Evolutionary conservation across 768 basidiomycete genomes (phyloP), one percentile per base, ranked within the genome.

Genomic region (Tulasnella calospora): DNA sequence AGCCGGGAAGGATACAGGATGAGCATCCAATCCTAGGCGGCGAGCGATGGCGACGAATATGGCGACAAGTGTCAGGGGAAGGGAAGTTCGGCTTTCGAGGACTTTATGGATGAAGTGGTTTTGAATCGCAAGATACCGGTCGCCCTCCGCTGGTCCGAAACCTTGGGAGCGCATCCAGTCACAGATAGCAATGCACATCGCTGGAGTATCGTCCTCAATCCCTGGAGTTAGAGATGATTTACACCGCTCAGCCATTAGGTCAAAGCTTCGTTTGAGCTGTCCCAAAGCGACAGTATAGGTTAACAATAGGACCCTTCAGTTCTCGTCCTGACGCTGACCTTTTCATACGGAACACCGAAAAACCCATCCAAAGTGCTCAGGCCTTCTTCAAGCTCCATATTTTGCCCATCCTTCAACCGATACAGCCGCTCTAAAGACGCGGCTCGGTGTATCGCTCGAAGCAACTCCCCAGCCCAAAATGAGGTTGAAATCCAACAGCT

Each of bases 81-180:
- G 86, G 0, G 89, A 88, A 33, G 83, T 82, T 77, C 86, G 89
- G 0, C 86, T 85, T 1, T 84, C 85, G 30, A 92, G 85, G 81
- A 91, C 90, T 76, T 84, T 82, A 80, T 91, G 90, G 23, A 91
- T 90, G 79, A 90, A 91, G 71, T 88, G 87, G 79, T 89, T 88
- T 73, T 85, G 81, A n/a, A 89, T 84, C 44, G 85, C 80, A 74
- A 86, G 83, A 80, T 88, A 89, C 19, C 33, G 81, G 81, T n/a
- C 81, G 90, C 89, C 80, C 76, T 83, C 82, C 27, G 85, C 85
- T n/a, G 86, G 81, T 23, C 84, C 83, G 80, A 89, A 90, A 9
- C 89, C 89, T 73, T 85, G 80, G n/a, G 80, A 80, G 70, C 84
- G 83, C 86, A 92, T 87, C 80, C 89, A 90, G 7, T 82, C 82